Evolutionary conservation across 345 rosid species (phyloP).

Genomic region (Hevea brasiliensis): DNA sequence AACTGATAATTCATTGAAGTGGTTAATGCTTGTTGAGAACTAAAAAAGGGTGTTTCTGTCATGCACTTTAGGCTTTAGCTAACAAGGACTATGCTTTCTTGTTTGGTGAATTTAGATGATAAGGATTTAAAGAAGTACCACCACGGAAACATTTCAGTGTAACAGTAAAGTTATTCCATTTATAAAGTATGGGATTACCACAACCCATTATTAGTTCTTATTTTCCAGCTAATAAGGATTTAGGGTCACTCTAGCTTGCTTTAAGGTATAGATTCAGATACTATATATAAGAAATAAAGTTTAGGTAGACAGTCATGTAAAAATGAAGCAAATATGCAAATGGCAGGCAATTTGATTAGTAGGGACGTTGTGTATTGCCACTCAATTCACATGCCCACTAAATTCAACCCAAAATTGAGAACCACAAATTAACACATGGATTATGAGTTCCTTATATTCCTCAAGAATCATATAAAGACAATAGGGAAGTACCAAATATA

Average conservation of each 20-base stretch:
- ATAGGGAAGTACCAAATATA: not conserved
- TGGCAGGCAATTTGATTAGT: no score
- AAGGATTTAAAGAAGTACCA: no score
- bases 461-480: not conserved
- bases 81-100: not conserved
- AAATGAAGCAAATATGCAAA: not conserved
- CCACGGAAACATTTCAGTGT: not conserved
- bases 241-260: no score
- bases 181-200: no score
- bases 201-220: no score
- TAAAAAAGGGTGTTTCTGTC: not conserved
- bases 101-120: not conserved
- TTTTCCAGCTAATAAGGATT: no score
- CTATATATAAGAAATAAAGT: no score
- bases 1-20: no score
- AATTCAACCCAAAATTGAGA: not conserved
- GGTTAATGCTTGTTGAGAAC: no score
- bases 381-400: not conserved
- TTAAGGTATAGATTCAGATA: no score
- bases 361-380: not conserved
- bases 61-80: no score
- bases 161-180: no score
- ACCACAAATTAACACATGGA: not conserved
- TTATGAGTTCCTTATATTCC: not conserved
- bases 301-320: not conserved